phyloP scores from a whole-genome alignment of 805 yeast species.

The Teunomyces gatunensis region DNA sequence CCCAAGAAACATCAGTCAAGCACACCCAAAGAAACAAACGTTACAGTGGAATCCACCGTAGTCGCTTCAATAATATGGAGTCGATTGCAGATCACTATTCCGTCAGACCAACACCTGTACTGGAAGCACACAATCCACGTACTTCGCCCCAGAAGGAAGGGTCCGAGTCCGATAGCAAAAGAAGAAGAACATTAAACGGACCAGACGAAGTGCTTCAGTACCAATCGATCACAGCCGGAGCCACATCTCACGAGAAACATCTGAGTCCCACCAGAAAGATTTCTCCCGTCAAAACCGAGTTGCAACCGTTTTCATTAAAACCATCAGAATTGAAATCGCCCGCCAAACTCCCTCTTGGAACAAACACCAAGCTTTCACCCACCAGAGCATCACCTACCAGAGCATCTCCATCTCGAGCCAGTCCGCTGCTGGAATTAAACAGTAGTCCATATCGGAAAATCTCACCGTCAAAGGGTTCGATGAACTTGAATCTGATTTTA shows the following conservation, averaged over 20 bases:
- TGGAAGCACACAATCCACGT: background rate
- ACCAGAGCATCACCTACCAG: background rate
- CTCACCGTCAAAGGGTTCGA: conserved; percentile 41
- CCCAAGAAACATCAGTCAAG: conserved; percentile 1
- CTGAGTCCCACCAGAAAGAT: background rate
- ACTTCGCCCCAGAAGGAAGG: conserved; percentile 1
- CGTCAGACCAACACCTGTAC: conserved; percentile 7
- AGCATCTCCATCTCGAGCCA: background rate
- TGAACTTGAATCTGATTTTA: conserved; percentile 33
- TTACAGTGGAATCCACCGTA: conserved; percentile 31
- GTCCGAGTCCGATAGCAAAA: conserved; percentile 17
- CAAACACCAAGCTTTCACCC: background rate
- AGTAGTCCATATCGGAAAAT: conserved; percentile 27
- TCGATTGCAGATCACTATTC: conserved; percentile 25
- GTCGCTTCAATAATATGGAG: conserved; percentile 31
- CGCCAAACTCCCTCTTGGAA: background rate
- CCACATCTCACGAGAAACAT: background rate
- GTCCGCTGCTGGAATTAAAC: conserved; percentile 2
- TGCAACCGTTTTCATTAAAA: background rate
- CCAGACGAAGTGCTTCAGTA: conserved; percentile 31
- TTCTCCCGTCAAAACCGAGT: conserved; percentile 1
- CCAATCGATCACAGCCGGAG: background rate
- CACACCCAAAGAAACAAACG: conserved; percentile 16
- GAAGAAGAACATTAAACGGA: conserved; percentile 42
- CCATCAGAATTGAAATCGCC: background rate